Base-by-base conservation (phyloP, 306 rosid species). In the Gillenia trifoliata region DNA sequence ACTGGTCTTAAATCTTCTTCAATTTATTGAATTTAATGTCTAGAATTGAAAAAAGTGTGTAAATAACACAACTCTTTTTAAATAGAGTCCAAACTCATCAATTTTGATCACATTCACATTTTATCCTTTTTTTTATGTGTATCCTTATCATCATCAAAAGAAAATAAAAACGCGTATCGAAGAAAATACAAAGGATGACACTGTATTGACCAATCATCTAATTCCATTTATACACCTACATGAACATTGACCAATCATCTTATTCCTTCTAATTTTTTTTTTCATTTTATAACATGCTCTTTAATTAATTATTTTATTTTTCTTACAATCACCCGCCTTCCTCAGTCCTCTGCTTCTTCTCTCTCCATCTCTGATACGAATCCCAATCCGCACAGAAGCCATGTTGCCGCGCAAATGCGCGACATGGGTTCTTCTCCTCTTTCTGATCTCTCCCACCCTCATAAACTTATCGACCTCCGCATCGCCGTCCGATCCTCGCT, bases 341-440 rank as follows among this genome's bases (percentile, higher is more conserved):
- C 30, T 17, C 64, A 12, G 64, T 45, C 33, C 71, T 36, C 73
- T 10, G 63, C 7, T 52, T 60, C 49, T 68, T 67, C 66, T 34
- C 54, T 54, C 72, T 79, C 71, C 49, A 43, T 43, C 49, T 43
- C 49, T 1, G 64, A 61, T 57, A 19, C 75, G 50, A 36, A 45
- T 55, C 81, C 31, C 73, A 9, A 47, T 73, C 50, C 50, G 12
- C 50, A 4, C 50, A 43, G 15, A 1, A 43, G 50, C 36, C 59
- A 88, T 88, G 89, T 68, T 68, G 81, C 78, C 45, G 73, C 78
- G 83, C 63, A 69, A 79, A 74, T 78, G 72, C 81, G 8, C 71
- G 55, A 16, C 82, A 77, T 91, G 89, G 83, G 31, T 87, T 73
- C 50, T 93, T 8, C 80, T 91, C 10, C 36, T 79, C 75, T 43